Percentiles rank a stretch among this genome's conserved stretches.
Evolutionary conservation across 169 alveolate genomes (phyloP).

Genomic region (Nephromyces sp.): DNA sequence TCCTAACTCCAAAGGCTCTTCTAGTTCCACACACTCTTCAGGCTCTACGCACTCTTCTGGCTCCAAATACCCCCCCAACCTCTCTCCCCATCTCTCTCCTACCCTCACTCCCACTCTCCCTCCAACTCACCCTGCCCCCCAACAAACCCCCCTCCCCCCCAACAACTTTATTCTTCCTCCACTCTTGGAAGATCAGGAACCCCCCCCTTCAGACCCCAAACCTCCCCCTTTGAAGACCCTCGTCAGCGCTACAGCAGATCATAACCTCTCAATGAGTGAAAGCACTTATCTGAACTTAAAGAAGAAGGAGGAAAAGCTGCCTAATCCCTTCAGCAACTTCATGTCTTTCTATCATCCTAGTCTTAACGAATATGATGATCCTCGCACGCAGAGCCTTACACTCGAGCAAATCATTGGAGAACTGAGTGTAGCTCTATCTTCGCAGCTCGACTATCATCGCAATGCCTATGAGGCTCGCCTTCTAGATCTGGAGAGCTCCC

Average conservation of each 20-base stretch:
- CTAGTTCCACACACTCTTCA: too few species aligned
- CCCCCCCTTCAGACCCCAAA: background rate
- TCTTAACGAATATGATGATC: background rate
- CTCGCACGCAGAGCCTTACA: slow-evolving; percentile 2
- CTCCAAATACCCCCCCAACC: too few species aligned
- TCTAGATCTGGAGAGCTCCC: background rate
- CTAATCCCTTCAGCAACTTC: background rate
- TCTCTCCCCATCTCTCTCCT: background rate
- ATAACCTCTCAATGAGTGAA: background rate
- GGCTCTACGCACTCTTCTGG: too few species aligned
- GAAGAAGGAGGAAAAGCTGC: background rate
- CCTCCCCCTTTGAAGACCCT: background rate
- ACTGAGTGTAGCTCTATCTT: background rate
- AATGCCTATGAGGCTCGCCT: background rate
- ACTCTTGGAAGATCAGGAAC: background rate
- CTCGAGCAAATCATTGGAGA: background rate
- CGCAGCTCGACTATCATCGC: background rate
- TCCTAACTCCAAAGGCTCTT: too few species aligned
- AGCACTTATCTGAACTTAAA: background rate
- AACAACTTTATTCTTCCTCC: background rate
- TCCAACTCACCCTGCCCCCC: background rate
- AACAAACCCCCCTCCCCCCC: background rate
- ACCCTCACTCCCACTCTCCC: background rate
- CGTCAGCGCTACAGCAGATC: background rate
- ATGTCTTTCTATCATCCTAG: background rate